Conservation (phyloP, 2,329 filamentous ascomycete genomes). For the Diaporthe capsici region DNA sequence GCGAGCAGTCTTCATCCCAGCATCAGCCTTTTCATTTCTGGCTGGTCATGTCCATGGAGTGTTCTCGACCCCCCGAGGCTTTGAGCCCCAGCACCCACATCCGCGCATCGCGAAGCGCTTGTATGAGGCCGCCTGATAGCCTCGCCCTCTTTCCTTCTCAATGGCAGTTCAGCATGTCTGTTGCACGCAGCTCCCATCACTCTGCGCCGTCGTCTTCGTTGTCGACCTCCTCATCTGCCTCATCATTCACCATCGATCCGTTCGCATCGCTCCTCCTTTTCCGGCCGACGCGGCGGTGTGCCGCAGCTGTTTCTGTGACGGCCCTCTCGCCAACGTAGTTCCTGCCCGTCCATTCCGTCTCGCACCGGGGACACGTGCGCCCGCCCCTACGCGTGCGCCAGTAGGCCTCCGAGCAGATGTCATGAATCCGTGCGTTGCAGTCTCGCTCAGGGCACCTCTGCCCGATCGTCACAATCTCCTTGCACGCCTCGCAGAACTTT, state of each 20-base stretch:
- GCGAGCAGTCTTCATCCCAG: not conserved
- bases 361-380: slow-evolving; percentile 75
- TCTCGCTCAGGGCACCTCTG: slow-evolving; percentile 79
- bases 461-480: slow-evolving; percentile 88
- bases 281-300: slow-evolving; percentile 58
- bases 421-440: slow-evolving; percentile 81
- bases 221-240: slow-evolving; percentile 47
- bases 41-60: not conserved
- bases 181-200: not conserved
- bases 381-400: slow-evolving; percentile 72
- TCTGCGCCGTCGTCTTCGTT: slow-evolving; percentile 46
- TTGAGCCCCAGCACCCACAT: not conserved
- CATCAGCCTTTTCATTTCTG: not conserved
- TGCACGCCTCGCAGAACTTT: slow-evolving; percentile 90
- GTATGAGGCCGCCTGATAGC: not conserved
- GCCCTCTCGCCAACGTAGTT: slow-evolving; percentile 70
- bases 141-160: not conserved
- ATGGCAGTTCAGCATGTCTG: not conserved
- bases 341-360: slow-evolving; percentile 62
- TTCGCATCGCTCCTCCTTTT: slow-evolving; percentile 53
- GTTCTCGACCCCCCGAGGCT: not conserved
- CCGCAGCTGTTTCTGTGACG: slow-evolving; percentile 67
- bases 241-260: slow-evolving; percentile 51
- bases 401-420: slow-evolving; percentile 80
- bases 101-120: not conserved